Conservation (phyloP, 805 yeast species). For the Lachancea fermentati region DNA sequence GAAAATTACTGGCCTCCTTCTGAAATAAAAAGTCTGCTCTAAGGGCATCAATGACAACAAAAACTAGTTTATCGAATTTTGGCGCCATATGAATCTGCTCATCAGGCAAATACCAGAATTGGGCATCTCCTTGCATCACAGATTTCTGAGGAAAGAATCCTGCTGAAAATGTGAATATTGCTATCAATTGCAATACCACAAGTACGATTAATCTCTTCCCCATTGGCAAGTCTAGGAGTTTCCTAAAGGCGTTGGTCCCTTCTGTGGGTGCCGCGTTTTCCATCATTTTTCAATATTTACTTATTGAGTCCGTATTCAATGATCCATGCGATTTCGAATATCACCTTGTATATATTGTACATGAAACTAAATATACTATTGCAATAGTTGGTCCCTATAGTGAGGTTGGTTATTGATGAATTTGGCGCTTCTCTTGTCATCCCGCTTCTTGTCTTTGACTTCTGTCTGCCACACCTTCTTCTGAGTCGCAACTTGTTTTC, state of each 20-base stretch:
- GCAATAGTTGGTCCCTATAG: constrained; percentile 73
- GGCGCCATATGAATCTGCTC: constrained; percentile 28
- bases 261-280: too few relatives aligned
- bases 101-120: constrained; percentile 31
- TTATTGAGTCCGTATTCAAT: too few relatives aligned
- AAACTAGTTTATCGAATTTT: constrained; percentile 57
- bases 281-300: too few relatives aligned
- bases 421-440: constrained; percentile 60
- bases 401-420: constrained; percentile 84
- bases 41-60: constrained; percentile 91
- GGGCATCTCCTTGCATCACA: constrained; percentile 56
- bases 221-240: constrained; percentile 3
- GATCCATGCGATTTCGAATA: not conserved
- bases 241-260: too few relatives aligned
- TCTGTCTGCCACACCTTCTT: constrained; percentile 68
- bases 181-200: constrained; percentile 39
- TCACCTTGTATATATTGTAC: not conserved
- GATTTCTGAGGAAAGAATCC: constrained; percentile 94
- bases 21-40: constrained; percentile 78
- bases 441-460: constrained; percentile 45
- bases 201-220: constrained; percentile 9
- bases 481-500: constrained; percentile 41
- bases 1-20: constrained; percentile 58
- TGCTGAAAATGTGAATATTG: constrained; percentile 57
- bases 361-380: constrained; percentile 10